Base-by-base conservation (phyloP, 352 stramenopile genomes). In the Phytophthora rubi region DNA sequence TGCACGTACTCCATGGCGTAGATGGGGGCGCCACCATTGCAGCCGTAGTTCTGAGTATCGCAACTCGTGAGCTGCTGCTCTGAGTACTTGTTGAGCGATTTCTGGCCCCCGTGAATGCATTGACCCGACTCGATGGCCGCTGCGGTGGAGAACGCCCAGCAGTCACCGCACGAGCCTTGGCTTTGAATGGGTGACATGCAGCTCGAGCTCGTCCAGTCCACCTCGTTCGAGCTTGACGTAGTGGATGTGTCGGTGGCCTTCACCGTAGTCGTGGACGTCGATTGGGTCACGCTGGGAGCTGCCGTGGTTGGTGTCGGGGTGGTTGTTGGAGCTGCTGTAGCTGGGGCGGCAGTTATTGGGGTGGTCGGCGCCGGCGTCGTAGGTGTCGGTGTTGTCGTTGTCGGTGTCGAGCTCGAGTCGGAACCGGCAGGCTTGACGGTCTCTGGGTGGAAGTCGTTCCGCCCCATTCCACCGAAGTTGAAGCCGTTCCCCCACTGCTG, bases 121-220 rank as follows among this genome's bases (percentile, higher is more conserved):
- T 97, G 85, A 2, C 88, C 94, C 7, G 92, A 93, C 76, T 99
- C 96, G 6, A 98, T 76, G 1, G 89, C 92, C 9, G 96, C 85
- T 3, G 95, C 88, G 0, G 95, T 95, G 9, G 96, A 97, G 83
- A 99, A 99, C 2, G 96, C 92, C 97, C 97, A 99, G 85, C 98
- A 99, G 7, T 92, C 97, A 56, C 97, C 97, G 73, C 98, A 99
- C 9, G 85, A 69, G 5, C 95, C 98, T 73, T 99, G 98, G 77
- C 98, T 98, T 61, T 99, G 98, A n/a, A 99, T 73, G 2, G 61
- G 62, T 6, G 75, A 82, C 37, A 90, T 65, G 30, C 76, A 87
- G 10, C 48, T 68, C 10, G 79, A 85, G 39, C 60, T 51, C 44
- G 79, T 81, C 82, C 78, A 85, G 68, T 85, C 75, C 44, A 85